Percentiles rank a stretch among this genome's conserved stretches.
These are phyloP conservation scores for Pelargonium fulgidum DNA, from an alignment of 441 rosid genomes.

Conservation along the genomic window DNA sequence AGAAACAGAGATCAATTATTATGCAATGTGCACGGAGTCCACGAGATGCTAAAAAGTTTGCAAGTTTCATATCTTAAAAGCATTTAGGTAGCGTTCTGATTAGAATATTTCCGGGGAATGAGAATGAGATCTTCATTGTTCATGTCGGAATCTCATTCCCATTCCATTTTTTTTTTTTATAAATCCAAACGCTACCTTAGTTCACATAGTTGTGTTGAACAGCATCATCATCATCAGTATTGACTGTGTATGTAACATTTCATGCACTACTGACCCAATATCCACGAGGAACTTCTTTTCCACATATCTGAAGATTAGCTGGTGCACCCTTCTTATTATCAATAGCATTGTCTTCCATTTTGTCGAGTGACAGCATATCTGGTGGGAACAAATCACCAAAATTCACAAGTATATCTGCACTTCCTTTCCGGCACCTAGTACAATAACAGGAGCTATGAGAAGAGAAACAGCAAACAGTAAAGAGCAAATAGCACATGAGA, in stretches of 20 bases:
- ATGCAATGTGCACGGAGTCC: constrained; percentile 1
- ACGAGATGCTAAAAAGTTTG: not conserved
- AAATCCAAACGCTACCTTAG: no score
- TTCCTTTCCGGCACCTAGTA: constrained; percentile 86
- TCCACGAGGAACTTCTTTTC: constrained; percentile 94
- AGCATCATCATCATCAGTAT: no score
- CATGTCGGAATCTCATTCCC: no score
- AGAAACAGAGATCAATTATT: constrained; percentile 7
- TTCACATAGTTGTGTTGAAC: no score
- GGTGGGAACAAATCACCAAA: constrained; percentile 67
- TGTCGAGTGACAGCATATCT: constrained; percentile 37
- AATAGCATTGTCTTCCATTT: constrained; percentile 21
- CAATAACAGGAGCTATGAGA: constrained; percentile 24
- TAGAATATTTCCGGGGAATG: no score
- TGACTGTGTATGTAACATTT: not conserved
- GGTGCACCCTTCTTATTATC: constrained; percentile 33
- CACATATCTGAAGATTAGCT: constrained; percentile 62
- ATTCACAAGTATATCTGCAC: constrained; percentile 77
- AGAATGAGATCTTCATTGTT: no score
- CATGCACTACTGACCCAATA: constrained; percentile 56
- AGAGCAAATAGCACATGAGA: constrained; percentile 16
- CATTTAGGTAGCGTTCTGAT: no score
- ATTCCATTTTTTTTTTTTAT: no score
- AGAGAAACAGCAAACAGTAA: constrained; percentile 24
- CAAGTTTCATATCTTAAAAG: no score